Evolutionary conservation across 2,329 filamentous ascomycete genomes (phyloP), one percentile per base, ranked within the genome.

Genomic region (Penicillium digitatum): DNA sequence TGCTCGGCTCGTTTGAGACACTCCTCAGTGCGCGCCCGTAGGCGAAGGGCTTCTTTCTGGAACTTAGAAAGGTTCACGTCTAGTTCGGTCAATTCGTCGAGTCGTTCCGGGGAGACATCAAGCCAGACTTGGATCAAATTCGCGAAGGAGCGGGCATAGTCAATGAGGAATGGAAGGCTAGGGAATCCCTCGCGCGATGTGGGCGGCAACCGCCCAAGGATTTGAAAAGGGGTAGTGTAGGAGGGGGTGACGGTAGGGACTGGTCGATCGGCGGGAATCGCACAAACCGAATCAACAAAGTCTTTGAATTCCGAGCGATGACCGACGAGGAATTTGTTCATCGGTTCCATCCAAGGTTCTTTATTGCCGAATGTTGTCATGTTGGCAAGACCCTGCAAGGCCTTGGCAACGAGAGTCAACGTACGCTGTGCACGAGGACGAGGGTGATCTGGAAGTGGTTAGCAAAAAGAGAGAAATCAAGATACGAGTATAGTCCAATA

Each of bases 321-420:
- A 1, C 84, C 79, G 9, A 80, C 81, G 44, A 97, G 77, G 65
- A 96, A 96, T 40, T 83, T 83, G 69, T 96, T 97, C 93, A 97
- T 97, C 0, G 91, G 91, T 74, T 96, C 92, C 92, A 97, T 96
- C 90, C 91, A 97, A n/a, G 88, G 86, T 72, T 97, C 93, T 70
- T 96, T 95, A 68, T 89, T 92, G 38, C 93, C 93, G 69, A 96
- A 96, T 0, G 85, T 90, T 2, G 90, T 89, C 74, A 96, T 81
- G 70, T 96, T 96, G 18, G 91, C 90, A 55, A 97, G 80, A 16
- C 90, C 92, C 74, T 96, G 92, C 9, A 97, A 78, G 1, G 89
- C 90, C 73, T 97, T 97, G 24, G 93, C 90, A 56, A 97, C 92
- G 47, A 97, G 81, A 0, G 93, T 96, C 50, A 96, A 81, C 0